A percentile compares a stretch with the other conserved stretches of the same genome.
phyloP scores from a whole-genome alignment of 2,329 filamentous ascomycete genomes.

The Elsinoe fawcettii region DNA sequence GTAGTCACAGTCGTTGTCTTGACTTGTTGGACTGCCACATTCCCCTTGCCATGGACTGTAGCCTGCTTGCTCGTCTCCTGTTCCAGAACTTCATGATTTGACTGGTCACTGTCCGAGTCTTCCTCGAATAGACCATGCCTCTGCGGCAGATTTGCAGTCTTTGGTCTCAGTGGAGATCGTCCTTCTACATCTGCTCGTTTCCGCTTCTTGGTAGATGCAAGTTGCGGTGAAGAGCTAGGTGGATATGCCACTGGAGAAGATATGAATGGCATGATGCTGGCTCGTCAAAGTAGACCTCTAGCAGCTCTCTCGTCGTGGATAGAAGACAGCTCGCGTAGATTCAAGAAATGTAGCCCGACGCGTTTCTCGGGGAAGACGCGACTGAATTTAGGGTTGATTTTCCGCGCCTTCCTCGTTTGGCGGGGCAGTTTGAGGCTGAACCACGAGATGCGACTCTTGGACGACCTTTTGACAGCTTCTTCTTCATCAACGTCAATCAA shows the following conservation, averaged over 20 bases:
- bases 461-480: neutral
- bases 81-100: conserved; percentile 15
- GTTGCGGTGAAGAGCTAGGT: conserved; percentile 40
- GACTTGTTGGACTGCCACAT: neutral
- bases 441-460: neutral
- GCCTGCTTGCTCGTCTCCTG: neutral
- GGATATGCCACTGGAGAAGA: conserved; percentile 55
- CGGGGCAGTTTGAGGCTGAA: neutral
- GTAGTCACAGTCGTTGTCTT: neutral
- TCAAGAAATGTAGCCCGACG: neutral
- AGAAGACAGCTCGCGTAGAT: neutral
- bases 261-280: conserved; percentile 56
- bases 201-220: conserved; percentile 32
- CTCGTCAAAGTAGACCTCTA: neutral
- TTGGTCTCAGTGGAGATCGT: conserved; percentile 22
- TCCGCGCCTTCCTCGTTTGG: neutral
- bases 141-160: conserved; percentile 28
- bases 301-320: neutral
- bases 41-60: conserved; percentile 9
- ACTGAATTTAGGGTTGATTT: conserved; percentile 1
- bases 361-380: neutral
- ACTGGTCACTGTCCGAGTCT: conserved; percentile 37
- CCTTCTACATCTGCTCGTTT: conserved; percentile 23
- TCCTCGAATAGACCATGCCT: conserved; percentile 32
- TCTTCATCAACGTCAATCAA: neutral